phyloP scores from a whole-genome alignment of 148 eudicot genomes.

The Rhododendron henanense region DNA sequence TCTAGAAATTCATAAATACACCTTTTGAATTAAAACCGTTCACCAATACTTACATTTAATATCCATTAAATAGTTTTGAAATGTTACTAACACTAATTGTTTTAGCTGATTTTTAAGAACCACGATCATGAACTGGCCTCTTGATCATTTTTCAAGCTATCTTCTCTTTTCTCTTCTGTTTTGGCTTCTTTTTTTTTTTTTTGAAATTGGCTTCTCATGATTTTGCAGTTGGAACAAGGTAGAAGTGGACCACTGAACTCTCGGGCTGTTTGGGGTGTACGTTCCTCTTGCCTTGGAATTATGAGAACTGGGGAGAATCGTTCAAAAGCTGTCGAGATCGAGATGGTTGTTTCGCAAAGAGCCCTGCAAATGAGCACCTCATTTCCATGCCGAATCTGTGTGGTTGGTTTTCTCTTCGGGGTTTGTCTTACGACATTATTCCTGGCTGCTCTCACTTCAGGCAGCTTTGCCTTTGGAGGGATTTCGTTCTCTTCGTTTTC shows the following conservation, averaged over 20 bases:
- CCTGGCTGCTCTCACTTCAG: constrained; percentile 74
- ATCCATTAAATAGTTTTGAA: too few relatives aligned
- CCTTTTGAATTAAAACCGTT: too few relatives aligned
- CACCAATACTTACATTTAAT: too few relatives aligned
- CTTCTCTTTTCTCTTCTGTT: not conserved
- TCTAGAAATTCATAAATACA: too few relatives aligned
- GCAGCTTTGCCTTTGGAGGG: constrained; percentile 38
- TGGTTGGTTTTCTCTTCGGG: too few relatives aligned
- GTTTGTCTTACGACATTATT: constrained; percentile 74
- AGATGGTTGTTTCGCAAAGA: too few relatives aligned
- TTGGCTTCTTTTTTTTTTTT: too few relatives aligned
- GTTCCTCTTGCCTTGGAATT: not conserved
- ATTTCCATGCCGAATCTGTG: too few relatives aligned
- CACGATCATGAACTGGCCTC: not conserved
- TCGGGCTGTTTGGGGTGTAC: not conserved
- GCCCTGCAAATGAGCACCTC: too few relatives aligned
- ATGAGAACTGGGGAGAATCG: too few relatives aligned
- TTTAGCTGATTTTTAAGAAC: not conserved
- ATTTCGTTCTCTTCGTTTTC: constrained; percentile 47
- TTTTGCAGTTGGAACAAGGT: constrained; percentile 11
- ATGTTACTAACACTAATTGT: too few relatives aligned
- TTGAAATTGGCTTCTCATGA: not conserved
- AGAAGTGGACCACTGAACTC: constrained; percentile 1
- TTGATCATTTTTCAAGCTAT: not conserved
- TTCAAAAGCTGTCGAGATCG: too few relatives aligned